phyloP scores from a whole-genome alignment of 2,329 filamentous ascomycete species.

The Akanthomyces muscarius region DNA sequence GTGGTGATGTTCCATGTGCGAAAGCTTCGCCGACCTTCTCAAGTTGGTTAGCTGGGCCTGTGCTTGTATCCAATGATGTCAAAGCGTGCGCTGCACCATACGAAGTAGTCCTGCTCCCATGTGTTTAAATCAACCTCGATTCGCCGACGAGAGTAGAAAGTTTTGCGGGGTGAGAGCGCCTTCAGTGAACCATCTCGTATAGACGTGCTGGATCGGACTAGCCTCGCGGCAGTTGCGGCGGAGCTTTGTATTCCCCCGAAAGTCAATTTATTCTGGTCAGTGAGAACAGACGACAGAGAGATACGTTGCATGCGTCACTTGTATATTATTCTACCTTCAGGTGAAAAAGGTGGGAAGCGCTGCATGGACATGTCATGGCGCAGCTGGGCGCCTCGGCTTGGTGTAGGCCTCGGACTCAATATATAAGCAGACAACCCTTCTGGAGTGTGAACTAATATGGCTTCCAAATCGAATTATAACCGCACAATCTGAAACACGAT shows the following conservation, averaged over 20 bases:
- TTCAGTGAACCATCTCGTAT: neutral
- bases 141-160: neutral
- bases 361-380: neutral
- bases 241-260: neutral
- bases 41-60: neutral
- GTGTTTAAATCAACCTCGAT: neutral
- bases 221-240: neutral
- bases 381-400: neutral
- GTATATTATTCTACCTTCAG: neutral
- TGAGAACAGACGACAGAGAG: neutral
- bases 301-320: neutral
- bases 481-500: neutral
- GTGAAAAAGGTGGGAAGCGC: neutral
- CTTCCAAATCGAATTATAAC: neutral
- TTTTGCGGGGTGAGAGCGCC: neutral
- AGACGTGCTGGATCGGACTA: conserved; percentile 6
- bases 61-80: neutral
- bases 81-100: neutral
- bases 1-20: neutral
- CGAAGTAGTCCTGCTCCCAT: neutral
- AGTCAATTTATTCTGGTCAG: neutral
- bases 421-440: neutral
- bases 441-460: neutral
- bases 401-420: neutral
- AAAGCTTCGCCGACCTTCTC: neutral